Evolutionary conservation across 257 asterid species (phyloP).

Genomic region (Marsdenia floribunda): DNA sequence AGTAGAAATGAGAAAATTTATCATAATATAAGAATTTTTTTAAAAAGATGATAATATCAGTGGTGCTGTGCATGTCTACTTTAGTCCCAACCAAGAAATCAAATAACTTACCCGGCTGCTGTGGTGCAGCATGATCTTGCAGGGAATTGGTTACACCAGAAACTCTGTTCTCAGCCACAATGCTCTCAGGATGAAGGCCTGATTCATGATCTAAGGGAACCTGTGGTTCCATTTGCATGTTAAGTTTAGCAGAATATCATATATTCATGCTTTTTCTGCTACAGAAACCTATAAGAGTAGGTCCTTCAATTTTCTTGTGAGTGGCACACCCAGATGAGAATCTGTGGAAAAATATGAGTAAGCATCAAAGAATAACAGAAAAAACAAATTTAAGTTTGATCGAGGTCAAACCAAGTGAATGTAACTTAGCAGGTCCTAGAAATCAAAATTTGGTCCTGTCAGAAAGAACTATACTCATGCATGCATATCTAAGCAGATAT

Average conservation of each 20-base stretch:
- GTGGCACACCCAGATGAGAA: neutral
- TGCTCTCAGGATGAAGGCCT: conserved; percentile 37
- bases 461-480: neutral
- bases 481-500: neutral
- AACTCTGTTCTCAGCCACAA: conserved; percentile 43
- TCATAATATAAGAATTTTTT: neutral
- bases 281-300: neutral
- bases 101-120: conserved; percentile 45
- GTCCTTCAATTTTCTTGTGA: neutral
- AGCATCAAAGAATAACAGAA: neutral
- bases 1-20: neutral
- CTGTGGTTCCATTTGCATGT: conserved; percentile 52
- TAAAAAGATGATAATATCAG: neutral
- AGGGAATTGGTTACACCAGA: conserved; percentile 40
- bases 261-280: neutral
- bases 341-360: neutral
- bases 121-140: conserved; percentile 44
- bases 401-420: neutral
- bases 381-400: neutral
- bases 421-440: neutral
- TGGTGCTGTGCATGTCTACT: neutral
- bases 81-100: conserved; percentile 10
- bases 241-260: conserved; percentile 25
- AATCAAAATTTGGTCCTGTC: no score
- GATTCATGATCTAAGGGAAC: conserved; percentile 47